Conservation (phyloP, 371 early-diverging fungal genomes). For the Catenaria anguillulae region DNA sequence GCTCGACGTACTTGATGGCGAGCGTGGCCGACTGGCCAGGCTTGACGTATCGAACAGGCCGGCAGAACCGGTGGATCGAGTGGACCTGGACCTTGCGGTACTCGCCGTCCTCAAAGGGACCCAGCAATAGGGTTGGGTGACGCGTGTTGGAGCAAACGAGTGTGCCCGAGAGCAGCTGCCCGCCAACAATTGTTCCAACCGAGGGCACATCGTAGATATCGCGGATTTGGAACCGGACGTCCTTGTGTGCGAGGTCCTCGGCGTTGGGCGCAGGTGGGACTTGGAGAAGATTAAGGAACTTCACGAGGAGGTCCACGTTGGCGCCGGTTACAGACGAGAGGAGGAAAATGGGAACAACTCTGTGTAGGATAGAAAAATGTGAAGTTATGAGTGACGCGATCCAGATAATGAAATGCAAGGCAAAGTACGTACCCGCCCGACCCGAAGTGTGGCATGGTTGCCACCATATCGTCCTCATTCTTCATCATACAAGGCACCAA, state of each 20-base stretch:
- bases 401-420: too few species aligned
- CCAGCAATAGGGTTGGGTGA: constrained; percentile 18
- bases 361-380: background rate
- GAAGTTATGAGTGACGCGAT: constrained; percentile 11
- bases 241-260: background rate
- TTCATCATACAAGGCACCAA: constrained; percentile 25
- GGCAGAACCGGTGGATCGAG: constrained; percentile 30
- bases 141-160: constrained; percentile 4
- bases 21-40: constrained; percentile 26
- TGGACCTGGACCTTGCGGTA: constrained; percentile 20
- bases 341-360: constrained; percentile 30
- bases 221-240: constrained; percentile 25
- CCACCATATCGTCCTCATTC: constrained; percentile 23
- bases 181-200: constrained; percentile 27
- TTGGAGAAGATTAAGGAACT: constrained; percentile 28
- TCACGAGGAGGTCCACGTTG: constrained; percentile 22
- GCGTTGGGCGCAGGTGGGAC: constrained; percentile 12
- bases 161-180: constrained; percentile 20
- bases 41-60: constrained; percentile 20
- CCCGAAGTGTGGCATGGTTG: constrained; percentile 14
- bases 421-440: background rate
- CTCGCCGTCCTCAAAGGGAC: constrained; percentile 26
- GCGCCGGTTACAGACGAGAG: constrained; percentile 34
- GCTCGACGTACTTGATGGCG: constrained; percentile 13
- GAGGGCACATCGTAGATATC: constrained; percentile 27